Base-by-base conservation (phyloP, 1,284 basidiomycete species). In the Macrocystidia cucumis region DNA sequence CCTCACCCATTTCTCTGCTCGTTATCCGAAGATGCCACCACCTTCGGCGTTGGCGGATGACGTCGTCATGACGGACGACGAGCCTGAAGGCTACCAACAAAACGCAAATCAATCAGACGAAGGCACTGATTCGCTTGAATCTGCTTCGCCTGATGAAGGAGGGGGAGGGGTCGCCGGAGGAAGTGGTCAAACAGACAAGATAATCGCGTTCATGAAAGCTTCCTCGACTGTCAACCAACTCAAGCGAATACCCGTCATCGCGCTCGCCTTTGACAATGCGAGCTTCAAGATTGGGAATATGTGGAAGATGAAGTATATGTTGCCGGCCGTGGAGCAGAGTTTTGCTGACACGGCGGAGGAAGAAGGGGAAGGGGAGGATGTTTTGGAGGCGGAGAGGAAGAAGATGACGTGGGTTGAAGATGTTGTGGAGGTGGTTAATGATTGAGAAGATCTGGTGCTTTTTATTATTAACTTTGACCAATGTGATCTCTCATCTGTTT, bases 1-100 rank as follows among this genome's bases (percentile, higher is more conserved):
- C 22, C 71, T 98, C 16, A 98, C 92, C 2, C 93, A 98, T 57
- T 98, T 98, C 58, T 96, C 91, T 8, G 88, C 90, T 37, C 78
- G 93, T 8, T 96, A 96, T 57, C 91, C 92, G 9, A 91, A 89
- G 50, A 67, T 92, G 50, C 86, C 89, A 1, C 69, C 71, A 27
- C 51, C 51, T 17, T 35, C 49, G 31, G 37, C 24, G 13, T 39
- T 14, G 35, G 26, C 29, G 29, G 27, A 30, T 26, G 38, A 27
- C 21, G 39, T 21, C 35, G 38, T 29, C 35, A 34, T n/a, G 19
- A 38, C 18, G 16, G 11, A 3, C 12, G 31, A 20, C 6, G 38
- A 9, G 37, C n/a, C n/a, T n/a, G n/a, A n/a, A n/a, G n/a, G n/a
- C n/a, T n/a, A n/a, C n/a, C n/a, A n/a, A n/a, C n/a, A n/a, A n/a